Evolutionary conservation across 2,329 filamentous ascomycete genomes (phyloP), one percentile per base, ranked within the genome.

Genomic region (Epichloe aotearoae): DNA sequence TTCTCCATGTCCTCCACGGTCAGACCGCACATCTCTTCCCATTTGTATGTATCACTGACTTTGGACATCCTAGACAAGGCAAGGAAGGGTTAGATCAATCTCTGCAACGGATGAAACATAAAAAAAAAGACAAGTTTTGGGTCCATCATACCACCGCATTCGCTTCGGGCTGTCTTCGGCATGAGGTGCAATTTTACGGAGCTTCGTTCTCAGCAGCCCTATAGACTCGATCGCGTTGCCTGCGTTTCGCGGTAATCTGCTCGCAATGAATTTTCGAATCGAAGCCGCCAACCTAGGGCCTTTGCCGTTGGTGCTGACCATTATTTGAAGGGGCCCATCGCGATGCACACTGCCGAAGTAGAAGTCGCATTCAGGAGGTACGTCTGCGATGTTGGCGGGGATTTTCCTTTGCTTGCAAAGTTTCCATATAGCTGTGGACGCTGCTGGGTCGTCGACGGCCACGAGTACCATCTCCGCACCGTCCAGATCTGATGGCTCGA

Each of bases 231-330:
- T 90, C 6, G 93, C 93, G 46, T 83, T 81, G 8, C 93, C 93
- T 33, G 87, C 84, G 57, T 93, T 88, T 17, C 72, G 70, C 1
- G 93, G 93, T 51, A 98, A 70, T 46, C 74, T 75, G 19, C 73
- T 76, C 17, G 88, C 90, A 56, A 98, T 95, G 63, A 86, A 81
- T 63, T 84, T 79, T 50, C 91, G 75, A 47, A 98, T 86, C 46
- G 90, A 83, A 58, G 88, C 91, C 10, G 93, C 93, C 56, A 98
- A 71, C 63, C 91, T 83, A 0, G 93, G 93, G 0, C 93, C 93
- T 64, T 95, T 96, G 49, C 93, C 93, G 65, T 97, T 98, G 37
- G 93, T 98, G 71, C 87, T 94, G 59, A 98, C 91, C 93, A 98
- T 98, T 61, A 98, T 84, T 72, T 98, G 93, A 54, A 98, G 69